A percentile compares a stretch with the other conserved stretches of the same genome.
Evolutionary conservation across 768 basidiomycete genomes (phyloP).

Genomic region (Auricularia heimuer): DNA sequence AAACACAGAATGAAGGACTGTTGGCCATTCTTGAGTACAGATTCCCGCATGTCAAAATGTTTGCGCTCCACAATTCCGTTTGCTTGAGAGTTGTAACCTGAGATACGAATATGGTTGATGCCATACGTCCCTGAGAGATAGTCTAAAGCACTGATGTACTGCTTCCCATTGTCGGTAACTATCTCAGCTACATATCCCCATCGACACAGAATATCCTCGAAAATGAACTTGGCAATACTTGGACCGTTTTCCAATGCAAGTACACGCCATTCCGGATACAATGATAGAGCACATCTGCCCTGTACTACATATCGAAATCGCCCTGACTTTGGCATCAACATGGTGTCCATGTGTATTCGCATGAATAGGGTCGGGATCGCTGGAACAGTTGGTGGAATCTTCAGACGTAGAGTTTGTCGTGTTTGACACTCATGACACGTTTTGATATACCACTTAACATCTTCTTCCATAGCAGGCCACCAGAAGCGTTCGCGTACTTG

Average conservation of each 20-base stretch:
- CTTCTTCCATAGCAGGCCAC: conserved; percentile 17
- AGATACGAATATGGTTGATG: conserved; percentile 22
- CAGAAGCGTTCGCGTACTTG: conserved; percentile 11
- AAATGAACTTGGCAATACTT: conserved; percentile 21
- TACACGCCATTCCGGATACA: conserved; percentile 23
- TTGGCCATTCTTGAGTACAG: conserved; percentile 23
- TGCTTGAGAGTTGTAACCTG: conserved; percentile 26
- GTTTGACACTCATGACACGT: conserved; percentile 27
- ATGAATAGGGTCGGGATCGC: conserved; percentile 18
- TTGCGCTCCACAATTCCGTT: conserved; percentile 29
- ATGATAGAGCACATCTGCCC: conserved; percentile 24
- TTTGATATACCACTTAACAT: conserved; percentile 23
- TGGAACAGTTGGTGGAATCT: conserved; percentile 16
- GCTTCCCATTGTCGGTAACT: conserved; percentile 23
- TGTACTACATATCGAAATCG: conserved; percentile 24
- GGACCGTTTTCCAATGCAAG: conserved; percentile 16
- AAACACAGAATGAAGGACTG: conserved; percentile 7
- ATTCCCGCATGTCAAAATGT: conserved; percentile 24
- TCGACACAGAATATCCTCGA: conserved; percentile 23
- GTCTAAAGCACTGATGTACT: conserved; percentile 14
- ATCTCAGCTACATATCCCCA: conserved; percentile 20
- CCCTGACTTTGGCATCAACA: conserved; percentile 5
- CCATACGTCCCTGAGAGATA: conserved; percentile 17
- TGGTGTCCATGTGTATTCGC: conserved; percentile 6
- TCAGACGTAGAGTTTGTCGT: conserved; percentile 12